Percentiles rank a stretch among this genome's conserved stretches.
These are phyloP conservation scores for Colletotrichum nymphaeae DNA, from an alignment of 2,329 filamentous ascomycete species.

Conservation along the genomic window DNA sequence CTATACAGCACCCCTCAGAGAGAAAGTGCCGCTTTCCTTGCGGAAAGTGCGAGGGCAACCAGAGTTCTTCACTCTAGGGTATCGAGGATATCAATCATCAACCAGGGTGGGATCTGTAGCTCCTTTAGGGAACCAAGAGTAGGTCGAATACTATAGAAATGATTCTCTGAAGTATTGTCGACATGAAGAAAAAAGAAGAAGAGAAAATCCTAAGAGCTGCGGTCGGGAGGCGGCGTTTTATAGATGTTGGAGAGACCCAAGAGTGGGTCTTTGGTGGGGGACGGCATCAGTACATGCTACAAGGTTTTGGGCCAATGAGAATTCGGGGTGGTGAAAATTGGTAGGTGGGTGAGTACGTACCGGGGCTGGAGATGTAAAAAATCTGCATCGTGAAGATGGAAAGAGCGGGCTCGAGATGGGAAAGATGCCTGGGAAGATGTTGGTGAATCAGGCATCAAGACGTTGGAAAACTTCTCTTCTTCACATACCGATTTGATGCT, in stretches of 20 bases:
- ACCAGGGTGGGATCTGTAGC: constrained; percentile 95
- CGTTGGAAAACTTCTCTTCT: neutral
- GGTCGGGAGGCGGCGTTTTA: constrained; percentile 4
- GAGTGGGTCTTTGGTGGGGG: constrained; percentile 6
- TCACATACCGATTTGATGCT: neutral
- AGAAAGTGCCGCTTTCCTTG: constrained; percentile 66
- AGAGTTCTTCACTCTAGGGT: constrained; percentile 85
- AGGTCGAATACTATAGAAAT: constrained; percentile 98
- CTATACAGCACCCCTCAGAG: constrained; percentile 70
- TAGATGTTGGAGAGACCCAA: neutral
- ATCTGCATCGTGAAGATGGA: constrained; percentile 5
- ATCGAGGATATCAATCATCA: constrained; percentile 92
- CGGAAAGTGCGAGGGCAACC: constrained; percentile 70
- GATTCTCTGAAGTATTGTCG: constrained; percentile 71
- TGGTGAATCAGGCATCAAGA: neutral
- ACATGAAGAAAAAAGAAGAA: constrained; percentile 32
- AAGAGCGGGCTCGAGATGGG: neutral
- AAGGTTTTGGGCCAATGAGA: constrained; percentile 17
- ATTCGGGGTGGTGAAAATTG: neutral
- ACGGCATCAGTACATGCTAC: constrained; percentile 12
- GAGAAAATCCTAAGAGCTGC: constrained; percentile 21
- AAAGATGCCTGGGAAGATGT: neutral
- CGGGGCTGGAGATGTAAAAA: neutral
- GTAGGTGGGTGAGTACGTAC: constrained; percentile 6
- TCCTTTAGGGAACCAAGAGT: constrained; percentile 92